phyloP scores from a whole-genome alignment of 176 grass and related monocot genomes.

The barley (Hordeum vulgare) region DNA sequence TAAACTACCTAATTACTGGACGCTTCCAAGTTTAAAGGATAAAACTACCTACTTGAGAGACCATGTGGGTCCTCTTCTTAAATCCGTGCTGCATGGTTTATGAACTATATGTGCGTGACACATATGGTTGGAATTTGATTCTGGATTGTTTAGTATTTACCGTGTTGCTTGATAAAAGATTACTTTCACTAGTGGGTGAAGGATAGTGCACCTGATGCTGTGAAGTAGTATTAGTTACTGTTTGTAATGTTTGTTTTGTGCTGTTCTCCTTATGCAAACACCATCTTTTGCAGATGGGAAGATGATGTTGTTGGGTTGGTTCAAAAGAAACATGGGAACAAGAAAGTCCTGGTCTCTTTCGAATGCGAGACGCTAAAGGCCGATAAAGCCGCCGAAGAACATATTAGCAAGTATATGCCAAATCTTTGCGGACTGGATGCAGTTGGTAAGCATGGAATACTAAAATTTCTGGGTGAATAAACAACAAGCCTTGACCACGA shows the following conservation, averaged over 20 bases:
- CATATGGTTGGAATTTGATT: background rate
- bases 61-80: background rate
- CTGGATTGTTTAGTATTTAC: background rate
- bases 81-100: background rate
- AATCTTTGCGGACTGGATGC: slow-evolving; percentile 65
- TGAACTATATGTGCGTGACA: background rate
- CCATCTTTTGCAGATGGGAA: slow-evolving; percentile 56
- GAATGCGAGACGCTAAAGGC: slow-evolving; percentile 81
- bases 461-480: background rate
- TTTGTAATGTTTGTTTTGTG: background rate
- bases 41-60: background rate
- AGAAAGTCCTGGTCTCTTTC: slow-evolving; percentile 54
- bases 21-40: background rate
- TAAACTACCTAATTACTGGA: background rate
- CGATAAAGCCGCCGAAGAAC: slow-evolving; percentile 76
- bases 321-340: slow-evolving; percentile 58
- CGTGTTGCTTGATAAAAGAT: background rate
- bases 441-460: slow-evolving; percentile 57
- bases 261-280: background rate
- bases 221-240: background rate
- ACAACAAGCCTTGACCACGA: background rate
- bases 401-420: slow-evolving; percentile 78
- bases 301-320: slow-evolving; percentile 71
- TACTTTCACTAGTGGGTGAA: background rate
- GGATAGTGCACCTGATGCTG: background rate